These are phyloP conservation scores for Kwoniella heveanensis DNA, from an alignment of 768 basidiomycete species.

Conservation along the genomic window DNA sequence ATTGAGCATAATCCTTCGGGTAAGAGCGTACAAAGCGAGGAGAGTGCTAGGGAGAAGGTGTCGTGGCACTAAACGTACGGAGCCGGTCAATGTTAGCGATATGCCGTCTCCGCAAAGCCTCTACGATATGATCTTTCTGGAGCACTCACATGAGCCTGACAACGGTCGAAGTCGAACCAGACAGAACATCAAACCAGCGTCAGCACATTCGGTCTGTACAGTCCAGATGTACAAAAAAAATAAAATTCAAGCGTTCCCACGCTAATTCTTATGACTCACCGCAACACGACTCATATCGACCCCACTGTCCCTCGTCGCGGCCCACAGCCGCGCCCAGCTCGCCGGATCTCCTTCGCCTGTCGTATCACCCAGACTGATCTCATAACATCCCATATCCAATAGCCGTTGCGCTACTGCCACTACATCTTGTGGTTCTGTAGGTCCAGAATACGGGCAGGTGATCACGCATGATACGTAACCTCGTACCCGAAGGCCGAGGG, in stretches of 20 bases:
- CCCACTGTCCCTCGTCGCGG: slow-evolving; percentile 65
- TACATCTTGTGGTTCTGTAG: slow-evolving; percentile 67
- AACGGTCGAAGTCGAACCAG: too few species aligned
- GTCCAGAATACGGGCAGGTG: slow-evolving; percentile 83
- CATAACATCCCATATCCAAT: slow-evolving; percentile 88
- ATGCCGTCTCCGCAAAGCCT: too few species aligned
- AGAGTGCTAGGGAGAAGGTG: slow-evolving; percentile 44
- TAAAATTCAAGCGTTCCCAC: too few species aligned
- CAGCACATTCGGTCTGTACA: too few species aligned
- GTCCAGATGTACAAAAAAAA: too few species aligned
- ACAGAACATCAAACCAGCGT: too few species aligned
- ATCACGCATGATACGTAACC: slow-evolving; percentile 81
- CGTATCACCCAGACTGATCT: slow-evolving; percentile 83
- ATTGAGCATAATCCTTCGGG: slow-evolving; percentile 76
- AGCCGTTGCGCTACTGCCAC: slow-evolving; percentile 71
- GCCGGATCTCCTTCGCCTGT: slow-evolving; percentile 80
- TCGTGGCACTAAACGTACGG: slow-evolving; percentile 41
- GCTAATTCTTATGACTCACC: slow-evolving; percentile 59
- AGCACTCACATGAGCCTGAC: slow-evolving; percentile 64
- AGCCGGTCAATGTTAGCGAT: background rate
- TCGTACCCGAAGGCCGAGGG: slow-evolving; percentile 65
- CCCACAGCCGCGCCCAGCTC: slow-evolving; percentile 68
- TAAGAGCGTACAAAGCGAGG: slow-evolving; percentile 35
- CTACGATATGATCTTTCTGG: too few species aligned
- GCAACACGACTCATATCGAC: slow-evolving; percentile 71